phyloP scores from a whole-genome alignment of 2,329 filamentous ascomycete species.

The Pestalotiopsis sp. region DNA sequence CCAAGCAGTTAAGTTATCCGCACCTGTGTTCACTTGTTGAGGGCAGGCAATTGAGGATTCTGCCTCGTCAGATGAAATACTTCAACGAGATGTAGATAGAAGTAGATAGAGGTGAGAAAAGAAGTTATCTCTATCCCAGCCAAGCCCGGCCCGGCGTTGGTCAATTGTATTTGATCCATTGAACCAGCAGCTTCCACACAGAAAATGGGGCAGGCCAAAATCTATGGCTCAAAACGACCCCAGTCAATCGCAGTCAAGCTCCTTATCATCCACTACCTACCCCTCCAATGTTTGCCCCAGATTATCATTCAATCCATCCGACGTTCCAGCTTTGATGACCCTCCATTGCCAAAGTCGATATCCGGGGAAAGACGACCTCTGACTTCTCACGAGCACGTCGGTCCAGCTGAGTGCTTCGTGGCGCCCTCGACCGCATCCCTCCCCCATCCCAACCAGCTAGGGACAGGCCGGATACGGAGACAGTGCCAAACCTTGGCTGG shows the following conservation, averaged over 20 bases:
- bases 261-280: conserved; percentile 8
- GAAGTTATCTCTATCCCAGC: too few species aligned
- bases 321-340: not conserved
- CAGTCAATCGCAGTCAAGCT: not conserved
- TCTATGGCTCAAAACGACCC: not conserved
- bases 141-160: not conserved
- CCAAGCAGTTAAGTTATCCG: not conserved
- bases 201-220: not conserved
- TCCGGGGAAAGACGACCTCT: not conserved
- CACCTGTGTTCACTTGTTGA: too few species aligned
- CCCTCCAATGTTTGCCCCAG: not conserved
- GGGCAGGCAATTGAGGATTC: too few species aligned
- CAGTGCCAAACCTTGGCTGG: not conserved
- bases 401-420: not conserved
- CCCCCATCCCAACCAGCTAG: not conserved
- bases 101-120: too few species aligned
- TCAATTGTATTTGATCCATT: not conserved
- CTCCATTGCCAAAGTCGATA: not conserved
- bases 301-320: not conserved
- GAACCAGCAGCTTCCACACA: not conserved
- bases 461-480: not conserved
- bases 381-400: not conserved
- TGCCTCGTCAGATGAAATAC: too few species aligned
- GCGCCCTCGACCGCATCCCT: not conserved
- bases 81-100: too few species aligned